These are phyloP conservation scores for Agrocybe chaxingu DNA, from an alignment of 768 basidiomycete species.

Conservation along the genomic window DNA sequence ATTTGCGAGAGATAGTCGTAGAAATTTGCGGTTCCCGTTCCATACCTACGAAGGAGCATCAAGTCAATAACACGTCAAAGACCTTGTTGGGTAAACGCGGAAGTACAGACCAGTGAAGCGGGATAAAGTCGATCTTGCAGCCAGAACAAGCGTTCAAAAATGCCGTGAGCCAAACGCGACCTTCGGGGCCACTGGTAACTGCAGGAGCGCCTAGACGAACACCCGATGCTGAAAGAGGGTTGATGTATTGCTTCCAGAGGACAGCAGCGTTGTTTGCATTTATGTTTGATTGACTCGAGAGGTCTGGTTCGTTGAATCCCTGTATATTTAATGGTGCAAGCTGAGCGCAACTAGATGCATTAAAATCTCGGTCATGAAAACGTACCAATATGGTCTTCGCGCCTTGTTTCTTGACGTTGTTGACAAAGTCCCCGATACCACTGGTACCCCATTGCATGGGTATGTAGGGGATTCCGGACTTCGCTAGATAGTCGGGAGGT, in stretches of 20 bases:
- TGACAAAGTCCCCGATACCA: slow-evolving; percentile 25
- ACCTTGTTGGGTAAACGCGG: neutral
- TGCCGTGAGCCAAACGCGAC: slow-evolving; percentile 28
- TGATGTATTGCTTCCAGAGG: slow-evolving; percentile 33
- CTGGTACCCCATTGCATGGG: slow-evolving; percentile 37
- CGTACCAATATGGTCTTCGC: slow-evolving; percentile 36
- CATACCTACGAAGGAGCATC: slow-evolving; percentile 19
- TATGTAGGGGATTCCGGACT: slow-evolving; percentile 29
- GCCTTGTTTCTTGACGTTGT: slow-evolving; percentile 27
- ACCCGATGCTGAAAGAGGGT: slow-evolving; percentile 27
- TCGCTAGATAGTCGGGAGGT: slow-evolving; percentile 25
- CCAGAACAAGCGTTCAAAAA: slow-evolving; percentile 31
- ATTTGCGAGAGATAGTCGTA: slow-evolving; percentile 30
- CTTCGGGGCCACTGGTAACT: slow-evolving; percentile 27
- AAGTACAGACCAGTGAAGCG: slow-evolving; percentile 30
- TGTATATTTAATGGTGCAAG: slow-evolving; percentile 4
- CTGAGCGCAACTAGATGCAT: no score
- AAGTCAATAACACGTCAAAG: neutral
- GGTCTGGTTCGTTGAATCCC: slow-evolving; percentile 37
- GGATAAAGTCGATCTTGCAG: slow-evolving; percentile 34
- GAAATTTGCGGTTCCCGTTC: slow-evolving; percentile 29
- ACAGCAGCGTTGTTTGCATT: slow-evolving; percentile 25
- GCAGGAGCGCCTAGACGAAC: slow-evolving; percentile 33
- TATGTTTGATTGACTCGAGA: slow-evolving; percentile 30
- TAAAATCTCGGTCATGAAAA: neutral